Conservation (phyloP, 805 yeast genomes). For the Candida ascalaphidarum region DNA sequence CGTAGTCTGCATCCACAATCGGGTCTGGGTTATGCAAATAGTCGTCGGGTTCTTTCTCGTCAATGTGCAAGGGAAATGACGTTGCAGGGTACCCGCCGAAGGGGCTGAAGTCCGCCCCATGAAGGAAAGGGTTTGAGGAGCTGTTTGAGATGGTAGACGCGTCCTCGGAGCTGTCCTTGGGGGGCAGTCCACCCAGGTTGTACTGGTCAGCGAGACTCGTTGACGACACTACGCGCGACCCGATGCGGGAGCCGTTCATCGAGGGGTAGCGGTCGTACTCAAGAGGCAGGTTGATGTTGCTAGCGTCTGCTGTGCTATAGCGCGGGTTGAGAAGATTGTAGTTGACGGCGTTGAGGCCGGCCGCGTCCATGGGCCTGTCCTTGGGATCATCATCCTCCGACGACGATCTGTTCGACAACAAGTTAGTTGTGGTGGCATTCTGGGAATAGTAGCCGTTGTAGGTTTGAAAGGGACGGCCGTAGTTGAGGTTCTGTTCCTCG, state of each 20-base stretch:
- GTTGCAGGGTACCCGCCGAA: constrained; percentile 97
- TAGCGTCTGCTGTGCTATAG: constrained; percentile 5
- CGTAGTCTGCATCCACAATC: constrained; percentile 79
- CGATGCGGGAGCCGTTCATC: constrained; percentile 5
- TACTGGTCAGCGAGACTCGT: constrained; percentile 6
- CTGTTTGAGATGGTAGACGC: constrained; percentile 12
- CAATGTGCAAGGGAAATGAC: constrained; percentile 82
- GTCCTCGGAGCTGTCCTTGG: constrained; percentile 10
- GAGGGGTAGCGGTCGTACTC: constrained; percentile 11
- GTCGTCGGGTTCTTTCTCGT: constrained; percentile 93
- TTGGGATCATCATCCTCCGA: background rate
- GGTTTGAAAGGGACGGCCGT: constrained; percentile 30
- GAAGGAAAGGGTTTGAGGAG: constrained; percentile 24
- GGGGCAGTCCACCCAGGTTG: constrained; percentile 2
- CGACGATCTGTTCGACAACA: constrained; percentile 10
- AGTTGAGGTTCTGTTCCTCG: constrained; percentile 16
- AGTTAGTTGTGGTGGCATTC: constrained; percentile 30
- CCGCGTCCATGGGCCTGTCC: constrained; percentile 1
- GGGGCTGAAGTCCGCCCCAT: constrained; percentile 65
- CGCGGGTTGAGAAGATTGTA: constrained; percentile 11
- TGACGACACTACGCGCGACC: constrained; percentile 7
- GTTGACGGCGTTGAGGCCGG: constrained; percentile 1
- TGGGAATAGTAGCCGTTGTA: constrained; percentile 27
- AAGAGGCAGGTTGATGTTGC: background rate
- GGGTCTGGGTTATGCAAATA: constrained; percentile 96